Percentiles rank a stretch among this genome's conserved stretches.
These are phyloP conservation scores for Exsudoporus frostii DNA, from an alignment of 768 basidiomycete genomes.

Conservation along the genomic window DNA sequence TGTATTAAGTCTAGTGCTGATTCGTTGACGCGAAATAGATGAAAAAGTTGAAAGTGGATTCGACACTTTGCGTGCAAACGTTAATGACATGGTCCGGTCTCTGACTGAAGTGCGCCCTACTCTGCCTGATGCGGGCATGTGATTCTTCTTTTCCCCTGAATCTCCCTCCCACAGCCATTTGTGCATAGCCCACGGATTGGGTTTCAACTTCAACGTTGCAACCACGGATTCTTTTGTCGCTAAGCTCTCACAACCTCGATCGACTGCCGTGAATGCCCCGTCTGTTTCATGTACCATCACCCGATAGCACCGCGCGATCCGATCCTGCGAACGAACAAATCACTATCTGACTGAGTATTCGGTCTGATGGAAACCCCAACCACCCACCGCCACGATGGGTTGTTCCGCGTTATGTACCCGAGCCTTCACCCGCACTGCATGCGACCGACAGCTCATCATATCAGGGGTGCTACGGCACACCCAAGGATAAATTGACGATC, in stretches of 20 bases:
- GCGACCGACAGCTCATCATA: neutral
- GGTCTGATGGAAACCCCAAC: neutral
- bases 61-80: neutral
- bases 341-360: slow-evolving; percentile 2
- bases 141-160: neutral
- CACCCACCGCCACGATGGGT: neutral
- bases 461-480: neutral
- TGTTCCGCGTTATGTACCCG: neutral
- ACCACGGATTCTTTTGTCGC: neutral
- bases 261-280: neutral
- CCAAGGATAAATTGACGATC: slow-evolving; percentile 14
- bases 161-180: neutral
- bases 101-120: neutral
- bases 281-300: neutral
- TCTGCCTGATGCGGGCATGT: neutral
- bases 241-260: neutral
- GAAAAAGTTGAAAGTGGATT: neutral
- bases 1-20: too few species aligned
- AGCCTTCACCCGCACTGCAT: neutral
- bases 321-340: slow-evolving; percentile 2
- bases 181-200: neutral
- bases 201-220: neutral
- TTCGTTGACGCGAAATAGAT: neutral
- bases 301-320: slow-evolving; percentile 10
- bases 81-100: neutral